phyloP scores from a whole-genome alignment of 2,329 filamentous ascomycete genomes.

The Verruconis gallopava region DNA sequence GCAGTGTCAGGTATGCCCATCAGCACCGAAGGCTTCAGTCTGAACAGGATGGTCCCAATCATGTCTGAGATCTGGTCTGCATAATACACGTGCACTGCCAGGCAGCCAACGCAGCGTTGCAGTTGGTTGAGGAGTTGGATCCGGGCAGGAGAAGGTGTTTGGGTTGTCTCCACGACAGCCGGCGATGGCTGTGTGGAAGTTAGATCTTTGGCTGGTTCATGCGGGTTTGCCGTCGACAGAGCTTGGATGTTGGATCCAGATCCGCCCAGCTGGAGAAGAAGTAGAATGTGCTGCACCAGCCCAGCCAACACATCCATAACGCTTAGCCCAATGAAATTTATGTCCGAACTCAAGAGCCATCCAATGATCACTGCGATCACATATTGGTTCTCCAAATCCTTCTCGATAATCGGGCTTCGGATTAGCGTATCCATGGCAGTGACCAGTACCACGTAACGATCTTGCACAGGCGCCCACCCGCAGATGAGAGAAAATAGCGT shows the following conservation, averaged over 20 bases:
- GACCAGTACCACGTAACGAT: slow-evolving; percentile 81
- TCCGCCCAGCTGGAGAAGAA: slow-evolving; percentile 54
- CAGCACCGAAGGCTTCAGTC: slow-evolving; percentile 53
- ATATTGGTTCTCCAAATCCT: slow-evolving; percentile 59
- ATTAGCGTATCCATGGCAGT: slow-evolving; percentile 67
- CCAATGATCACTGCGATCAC: slow-evolving; percentile 67
- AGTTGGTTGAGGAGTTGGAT: slow-evolving; percentile 56
- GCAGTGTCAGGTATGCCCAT: slow-evolving; percentile 32
- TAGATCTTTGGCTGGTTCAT: slow-evolving; percentile 16
- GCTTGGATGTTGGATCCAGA: slow-evolving; percentile 22
- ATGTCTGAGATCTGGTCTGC: slow-evolving; percentile 93
- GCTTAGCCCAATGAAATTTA: slow-evolving; percentile 89
- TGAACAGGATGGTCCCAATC: slow-evolving; percentile 65
- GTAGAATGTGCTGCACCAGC: slow-evolving; percentile 70
- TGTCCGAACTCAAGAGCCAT: slow-evolving; percentile 62
- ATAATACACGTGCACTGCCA: slow-evolving; percentile 94
- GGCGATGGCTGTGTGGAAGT: slow-evolving; percentile 14
- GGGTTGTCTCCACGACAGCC: slow-evolving; percentile 27
- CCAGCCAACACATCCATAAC: slow-evolving; percentile 89
- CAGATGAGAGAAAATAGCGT: slow-evolving; percentile 68
- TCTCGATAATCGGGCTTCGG: slow-evolving; percentile 53
- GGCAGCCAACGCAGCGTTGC: slow-evolving; percentile 72
- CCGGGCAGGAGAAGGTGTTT: slow-evolving; percentile 39
- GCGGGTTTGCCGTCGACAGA: slow-evolving; percentile 12
- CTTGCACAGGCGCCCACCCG: slow-evolving; percentile 84